A percentile compares a stretch with the other conserved stretches of the same genome.
phyloP scores from a whole-genome alignment of 2,329 filamentous ascomycete species.

The Chalaropsis ovoidea region DNA sequence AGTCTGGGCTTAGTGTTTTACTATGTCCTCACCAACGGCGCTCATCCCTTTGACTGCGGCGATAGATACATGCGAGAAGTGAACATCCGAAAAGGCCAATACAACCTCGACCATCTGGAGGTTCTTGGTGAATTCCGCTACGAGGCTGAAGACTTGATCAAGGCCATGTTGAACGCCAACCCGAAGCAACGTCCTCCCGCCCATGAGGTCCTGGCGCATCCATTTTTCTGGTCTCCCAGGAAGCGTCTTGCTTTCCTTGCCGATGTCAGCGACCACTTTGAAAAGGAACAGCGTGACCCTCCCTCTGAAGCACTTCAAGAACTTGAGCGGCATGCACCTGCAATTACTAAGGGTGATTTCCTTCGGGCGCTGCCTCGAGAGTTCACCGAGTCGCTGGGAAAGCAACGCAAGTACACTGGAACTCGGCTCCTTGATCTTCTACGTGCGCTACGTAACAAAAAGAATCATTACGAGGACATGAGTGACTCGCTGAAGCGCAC shows the following conservation, averaged over 20 bases:
- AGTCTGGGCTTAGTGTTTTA: conserved; percentile 96
- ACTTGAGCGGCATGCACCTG: conserved; percentile 45
- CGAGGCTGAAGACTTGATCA: conserved; percentile 80
- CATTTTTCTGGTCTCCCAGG: conserved; percentile 91
- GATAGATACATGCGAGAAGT: conserved; percentile 92
- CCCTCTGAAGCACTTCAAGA: conserved; percentile 57
- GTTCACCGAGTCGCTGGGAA: conserved; percentile 82
- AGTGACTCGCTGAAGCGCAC: conserved; percentile 58
- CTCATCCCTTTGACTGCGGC: conserved; percentile 87
- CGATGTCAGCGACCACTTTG: conserved; percentile 92
- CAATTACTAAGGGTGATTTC: conserved; percentile 62
- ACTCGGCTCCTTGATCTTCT: conserved; percentile 73
- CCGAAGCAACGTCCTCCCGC: conserved; percentile 58
- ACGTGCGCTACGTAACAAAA: conserved; percentile 85
- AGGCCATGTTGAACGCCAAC: conserved; percentile 58
- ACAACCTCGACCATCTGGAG: conserved; percentile 60
- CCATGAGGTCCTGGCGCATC: conserved; percentile 73
- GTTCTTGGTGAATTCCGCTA: conserved; percentile 71
- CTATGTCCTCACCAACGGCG: conserved; percentile 89
- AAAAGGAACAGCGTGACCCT: conserved; percentile 79
- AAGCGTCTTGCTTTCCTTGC: conserved; percentile 88
- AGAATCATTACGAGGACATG: conserved; percentile 97
- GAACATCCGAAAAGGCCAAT: conserved; percentile 87
- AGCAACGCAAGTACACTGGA: conserved; percentile 90
- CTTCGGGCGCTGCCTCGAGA: conserved; percentile 62